A percentile compares a stretch with the other conserved stretches of the same genome.
These are phyloP conservation scores for Hanseniaspora uvarum DNA, from an alignment of 1,139 yeast genomes.

Conservation along the genomic window DNA sequence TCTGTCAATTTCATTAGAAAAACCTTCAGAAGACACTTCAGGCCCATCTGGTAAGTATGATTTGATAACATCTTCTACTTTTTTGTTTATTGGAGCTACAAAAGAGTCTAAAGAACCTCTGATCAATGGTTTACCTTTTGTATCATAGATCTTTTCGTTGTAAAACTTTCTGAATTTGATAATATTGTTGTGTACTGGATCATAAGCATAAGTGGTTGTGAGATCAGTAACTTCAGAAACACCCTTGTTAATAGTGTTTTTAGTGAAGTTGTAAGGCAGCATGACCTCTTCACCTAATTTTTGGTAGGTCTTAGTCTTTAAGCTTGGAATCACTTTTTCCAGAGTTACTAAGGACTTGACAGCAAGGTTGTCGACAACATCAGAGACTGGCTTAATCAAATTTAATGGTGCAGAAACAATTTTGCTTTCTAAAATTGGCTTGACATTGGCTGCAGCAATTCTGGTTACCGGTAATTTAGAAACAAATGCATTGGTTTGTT, in stretches of 20 bases:
- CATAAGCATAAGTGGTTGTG: conserved; percentile 30
- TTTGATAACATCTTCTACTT: conserved; percentile 40
- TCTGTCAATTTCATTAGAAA: conserved; percentile 46
- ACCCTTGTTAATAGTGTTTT: conserved; percentile 27
- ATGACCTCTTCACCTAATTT: conserved; percentile 27
- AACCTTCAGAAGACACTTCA: conserved; percentile 36
- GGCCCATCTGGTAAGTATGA: conserved; percentile 42
- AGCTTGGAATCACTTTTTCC: conserved; percentile 30
- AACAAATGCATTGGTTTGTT: conserved; percentile 34
- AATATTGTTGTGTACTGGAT: conserved; percentile 39
- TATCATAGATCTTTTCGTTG: conserved; percentile 39
- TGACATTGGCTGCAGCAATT: conserved; percentile 35
- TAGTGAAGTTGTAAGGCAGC: conserved; percentile 28
- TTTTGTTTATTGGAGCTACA: conserved; percentile 49
- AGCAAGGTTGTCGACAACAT: conserved; percentile 32
- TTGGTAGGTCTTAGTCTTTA: conserved; percentile 31
- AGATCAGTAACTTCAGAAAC: conserved; percentile 25
- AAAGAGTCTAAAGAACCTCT: conserved; percentile 55
- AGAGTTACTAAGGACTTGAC: conserved; percentile 29
- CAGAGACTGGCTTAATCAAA: conserved; percentile 31
- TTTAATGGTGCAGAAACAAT: conserved; percentile 29
- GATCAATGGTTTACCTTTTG: conserved; percentile 51
- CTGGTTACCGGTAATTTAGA: conserved; percentile 35
- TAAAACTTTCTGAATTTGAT: conserved; percentile 37
- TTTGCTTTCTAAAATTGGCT: conserved; percentile 36